Evolutionary conservation across 208 protist genomes (phyloP).

Genomic region (Acanthamoeba royreba): DNA sequence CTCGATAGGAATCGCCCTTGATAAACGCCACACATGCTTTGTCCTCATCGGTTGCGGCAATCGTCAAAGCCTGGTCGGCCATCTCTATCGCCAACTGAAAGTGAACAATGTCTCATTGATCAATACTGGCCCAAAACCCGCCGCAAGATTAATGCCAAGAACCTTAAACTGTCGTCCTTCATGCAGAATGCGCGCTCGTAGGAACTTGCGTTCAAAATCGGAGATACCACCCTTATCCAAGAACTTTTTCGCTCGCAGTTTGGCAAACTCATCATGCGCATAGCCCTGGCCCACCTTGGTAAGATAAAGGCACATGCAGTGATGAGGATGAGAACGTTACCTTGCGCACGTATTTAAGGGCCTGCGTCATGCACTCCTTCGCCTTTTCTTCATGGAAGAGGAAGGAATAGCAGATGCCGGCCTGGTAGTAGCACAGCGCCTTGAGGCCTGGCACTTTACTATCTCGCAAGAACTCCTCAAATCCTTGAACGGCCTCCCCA

Average conservation of each 20-base stretch:
- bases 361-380: neutral
- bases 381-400: neutral
- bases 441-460: neutral
- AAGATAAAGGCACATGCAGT: neutral
- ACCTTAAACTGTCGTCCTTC: neutral
- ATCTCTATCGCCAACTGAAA: neutral
- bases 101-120: neutral
- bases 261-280: neutral
- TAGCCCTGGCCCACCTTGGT: neutral
- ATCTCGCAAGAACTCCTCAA: neutral
- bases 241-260: neutral
- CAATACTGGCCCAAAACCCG: neutral
- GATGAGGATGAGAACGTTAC: neutral
- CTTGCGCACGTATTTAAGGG: neutral
- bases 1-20: neutral
- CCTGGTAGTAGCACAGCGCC: neutral
- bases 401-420: neutral
- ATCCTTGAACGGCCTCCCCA: neutral
- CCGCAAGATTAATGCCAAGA: neutral
- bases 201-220: neutral
- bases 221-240: neutral
- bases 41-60: neutral
- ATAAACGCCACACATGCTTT: neutral
- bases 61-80: neutral
- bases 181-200: neutral